Base-by-base conservation (phyloP, 805 yeast genomes). In the Tetrapisispora arboricola region DNA sequence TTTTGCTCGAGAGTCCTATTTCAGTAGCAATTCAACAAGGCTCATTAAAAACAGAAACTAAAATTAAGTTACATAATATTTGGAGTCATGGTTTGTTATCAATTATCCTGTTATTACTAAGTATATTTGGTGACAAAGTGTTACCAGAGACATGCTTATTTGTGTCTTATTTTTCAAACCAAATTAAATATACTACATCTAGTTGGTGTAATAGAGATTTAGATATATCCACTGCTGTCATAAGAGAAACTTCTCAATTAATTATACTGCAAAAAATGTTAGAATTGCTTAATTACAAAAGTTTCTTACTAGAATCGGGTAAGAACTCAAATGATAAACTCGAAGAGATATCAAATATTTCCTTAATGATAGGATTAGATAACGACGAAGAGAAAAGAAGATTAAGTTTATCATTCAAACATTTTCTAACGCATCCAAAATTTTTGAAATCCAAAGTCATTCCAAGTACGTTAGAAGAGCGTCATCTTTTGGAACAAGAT, bases 21-120 rank as follows among this genome's bases (percentile, higher is more conserved):
- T 80, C 94, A 0, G 60, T 68, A 20, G 68, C 69, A 2, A 75
- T 88, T 31, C 85, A 80, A 54, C 65, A 70, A 4, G 95, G 94
- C 0, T 71, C 71, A 7, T 60, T 84, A 2, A 64, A 68, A 12
- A 71, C 83, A 2, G 68, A 67, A 29, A 53, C 61, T 1, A 58
- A 74, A 3, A 72, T 84, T 0, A 72, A 73, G 36, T 61, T 83
- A 44, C 90, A 87, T 57, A 70, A 73, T 39, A 65, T 84, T n/a
- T 88, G 96, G 96, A 72, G 77, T n/a, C 77, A 80, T 51, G 95
- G 95, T 1, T 61, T 88, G 15, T 65, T 88, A 24, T 78, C 92
- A 0, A 73, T 84, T 5, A 63, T 82, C 17, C 62, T 84, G 38
- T 65, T 74, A 1, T 60, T 84, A 13, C 54, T 85, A 30, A 68